Evolutionary conservation across 495 filamentous ascomycete species (phyloP), one percentile per base, ranked within the genome.

Genomic region (Aspergillus avenaceus): DNA sequence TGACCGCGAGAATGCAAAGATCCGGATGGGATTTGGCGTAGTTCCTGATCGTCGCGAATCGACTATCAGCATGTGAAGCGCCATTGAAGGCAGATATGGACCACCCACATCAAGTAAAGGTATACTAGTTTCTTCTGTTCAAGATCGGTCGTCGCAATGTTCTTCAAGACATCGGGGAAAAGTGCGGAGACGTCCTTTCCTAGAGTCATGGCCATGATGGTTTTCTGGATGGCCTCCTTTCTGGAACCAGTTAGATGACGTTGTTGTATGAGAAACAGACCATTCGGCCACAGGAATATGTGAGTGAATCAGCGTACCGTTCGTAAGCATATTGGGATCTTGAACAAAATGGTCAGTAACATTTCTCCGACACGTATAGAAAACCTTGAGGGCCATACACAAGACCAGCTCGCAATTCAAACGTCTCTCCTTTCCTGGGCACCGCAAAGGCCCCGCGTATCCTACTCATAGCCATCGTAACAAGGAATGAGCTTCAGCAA

Each of bases 121-220:
- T 99, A 99, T 11, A 99, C 93, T 55, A 99, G 85, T 76, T 99
- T 99, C 80, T 99, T 99, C 77, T 99, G 93, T 65, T 97, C 93
- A 49, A 99, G 72, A 67, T 99, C 93, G 23, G 72, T 74, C 6
- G 93, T 97, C 37, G 95, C 91, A 70, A 99, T 97, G 58, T 99
- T 99, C 76, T 99, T 99, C 51, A 99, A 81, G 11, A 99, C 92
- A 61, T 99, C 93, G 14, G 93, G 93, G 69, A 99, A 99, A 28
- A 99, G 76, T 24, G 91, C 88, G 42, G 93, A 99, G 28, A 99
- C 93, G 70, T 99, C 93, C 67, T 99, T 99, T 56, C 93, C 93
- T 48, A 99, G 73, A 0, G 93, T 99, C 93, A 99, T 99, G 59
- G 93, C 87, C 88, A 96, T 96, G 69, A 99, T 99, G 29, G 93